phyloP scores from a whole-genome alignment of 768 basidiomycete species.

The Rhizopogon vinicolor region DNA sequence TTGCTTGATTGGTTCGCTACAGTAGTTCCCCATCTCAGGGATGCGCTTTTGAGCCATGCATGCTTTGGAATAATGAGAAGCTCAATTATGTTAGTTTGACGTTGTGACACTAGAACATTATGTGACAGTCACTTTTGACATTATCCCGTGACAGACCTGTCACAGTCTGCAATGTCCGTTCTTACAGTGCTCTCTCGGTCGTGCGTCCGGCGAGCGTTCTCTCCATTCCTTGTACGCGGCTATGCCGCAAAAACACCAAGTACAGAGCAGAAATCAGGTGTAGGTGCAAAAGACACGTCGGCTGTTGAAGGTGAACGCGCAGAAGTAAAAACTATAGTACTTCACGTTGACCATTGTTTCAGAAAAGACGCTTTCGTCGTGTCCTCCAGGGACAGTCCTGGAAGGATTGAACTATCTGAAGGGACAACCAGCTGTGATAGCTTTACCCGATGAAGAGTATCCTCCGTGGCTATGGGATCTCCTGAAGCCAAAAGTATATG shows the following conservation, averaged over 20 bases:
- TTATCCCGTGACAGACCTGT: neutral
- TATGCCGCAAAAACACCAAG: slow-evolving; percentile 8
- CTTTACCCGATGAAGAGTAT: slow-evolving; percentile 78
- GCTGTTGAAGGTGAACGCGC: slow-evolving; percentile 11
- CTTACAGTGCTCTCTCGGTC: slow-evolving; percentile 7
- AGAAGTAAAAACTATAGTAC: neutral
- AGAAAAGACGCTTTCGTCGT: slow-evolving; percentile 50
- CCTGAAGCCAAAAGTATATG: slow-evolving; percentile 52
- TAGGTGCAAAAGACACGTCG: slow-evolving; percentile 1
- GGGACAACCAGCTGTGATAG: slow-evolving; percentile 71
- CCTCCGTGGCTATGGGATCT: slow-evolving; percentile 88
- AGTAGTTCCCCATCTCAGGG: no score
- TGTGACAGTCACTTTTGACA: slow-evolving; percentile 4
- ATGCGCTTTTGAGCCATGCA: no score
- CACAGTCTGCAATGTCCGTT: slow-evolving; percentile 14
- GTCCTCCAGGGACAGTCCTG: slow-evolving; percentile 69
- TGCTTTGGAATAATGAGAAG: no score
- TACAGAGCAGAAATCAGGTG: neutral
- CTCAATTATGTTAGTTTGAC: no score
- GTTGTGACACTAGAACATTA: neutral
- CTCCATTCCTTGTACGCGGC: slow-evolving; percentile 8
- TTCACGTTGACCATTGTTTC: neutral
- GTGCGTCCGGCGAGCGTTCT: slow-evolving; percentile 8
- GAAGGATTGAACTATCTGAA: slow-evolving; percentile 82
- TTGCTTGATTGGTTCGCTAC: no score